Evolutionary conservation across 306 rosid genomes (phyloP), one percentile per base, ranked within the genome.

Genomic region (Argentina anserina): DNA sequence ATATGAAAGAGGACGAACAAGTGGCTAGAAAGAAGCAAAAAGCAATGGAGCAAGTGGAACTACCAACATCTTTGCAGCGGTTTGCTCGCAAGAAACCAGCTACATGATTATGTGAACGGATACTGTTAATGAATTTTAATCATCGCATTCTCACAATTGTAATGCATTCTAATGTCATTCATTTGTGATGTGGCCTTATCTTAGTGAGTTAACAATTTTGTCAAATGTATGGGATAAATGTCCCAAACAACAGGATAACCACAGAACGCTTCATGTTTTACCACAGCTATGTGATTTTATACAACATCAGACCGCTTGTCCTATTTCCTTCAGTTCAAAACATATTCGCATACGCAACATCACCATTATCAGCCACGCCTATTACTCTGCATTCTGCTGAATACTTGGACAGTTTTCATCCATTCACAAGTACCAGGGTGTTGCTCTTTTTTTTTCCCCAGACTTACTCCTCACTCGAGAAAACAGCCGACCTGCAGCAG

Each of bases 31-130:
- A 93, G 90, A 88, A 85, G 83, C 89, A 80, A 72, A 93, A 74
- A 81, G 43, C 61, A 46, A 41, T 71, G 4, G 89, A 83, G 80
- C 87, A 79, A 49, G 85, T 64, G 42, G 81, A 78, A 41, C 84
- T 90, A 26, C 97, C 97, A 31, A 79, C 85, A 77, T 83, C 97
- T 23, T 75, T 90, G 79, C 89, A 83, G 79, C 81, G 98, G 69
- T 93, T 93, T 87, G 89, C 88, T 76, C 78, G 62, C 33, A 56
- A 28, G 34, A 56, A 56, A 56, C 17, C 62, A 21, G 36, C 34
- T 56, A 26, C 36, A 56, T 56, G 36, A 56, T 11, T 5, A 17
- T 5, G 33, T 55, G 62, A 23, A 55, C 1, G 2, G 1, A 21
- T 29, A n/a, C 60, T 10, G 28, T 52, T 50, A 2, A 1, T n/a